phyloP scores from a whole-genome alignment of 306 rosid species.

The Prosopis cineraria region DNA sequence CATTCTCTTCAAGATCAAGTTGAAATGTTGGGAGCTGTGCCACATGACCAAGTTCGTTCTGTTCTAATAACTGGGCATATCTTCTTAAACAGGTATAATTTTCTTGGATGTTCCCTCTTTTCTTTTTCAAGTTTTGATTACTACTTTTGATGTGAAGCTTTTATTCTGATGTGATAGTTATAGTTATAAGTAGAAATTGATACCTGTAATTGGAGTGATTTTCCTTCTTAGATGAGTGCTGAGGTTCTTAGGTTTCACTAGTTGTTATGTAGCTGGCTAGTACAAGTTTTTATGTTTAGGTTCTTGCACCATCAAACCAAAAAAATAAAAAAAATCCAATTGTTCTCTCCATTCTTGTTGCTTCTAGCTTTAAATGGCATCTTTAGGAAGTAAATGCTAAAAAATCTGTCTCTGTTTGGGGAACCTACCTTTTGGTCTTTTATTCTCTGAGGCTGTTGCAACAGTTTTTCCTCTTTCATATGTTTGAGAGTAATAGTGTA shows the following conservation, averaged over 20 bases:
- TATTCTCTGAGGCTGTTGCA: neutral
- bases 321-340: neutral
- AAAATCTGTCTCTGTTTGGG: neutral
- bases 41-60: conserved; percentile 75
- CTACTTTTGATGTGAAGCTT: neutral
- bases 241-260: neutral
- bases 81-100: conserved; percentile 78
- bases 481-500: neutral
- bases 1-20: conserved; percentile 95
- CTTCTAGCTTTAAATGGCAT: neutral
- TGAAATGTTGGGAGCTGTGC: conserved; percentile 93
- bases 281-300: neutral
- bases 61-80: conserved; percentile 84
- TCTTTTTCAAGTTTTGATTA: neutral
- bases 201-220: neutral
- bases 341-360: neutral
- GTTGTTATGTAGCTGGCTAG: neutral
- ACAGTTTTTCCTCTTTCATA: neutral
- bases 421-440: neutral
- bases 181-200: neutral
- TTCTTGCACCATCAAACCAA: neutral
- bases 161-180: neutral
- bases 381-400: neutral
- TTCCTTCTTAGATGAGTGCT: neutral
- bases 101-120: neutral